phyloP scores from a whole-genome alignment of 352 stramenopile species.

The Detonula confervacea region DNA sequence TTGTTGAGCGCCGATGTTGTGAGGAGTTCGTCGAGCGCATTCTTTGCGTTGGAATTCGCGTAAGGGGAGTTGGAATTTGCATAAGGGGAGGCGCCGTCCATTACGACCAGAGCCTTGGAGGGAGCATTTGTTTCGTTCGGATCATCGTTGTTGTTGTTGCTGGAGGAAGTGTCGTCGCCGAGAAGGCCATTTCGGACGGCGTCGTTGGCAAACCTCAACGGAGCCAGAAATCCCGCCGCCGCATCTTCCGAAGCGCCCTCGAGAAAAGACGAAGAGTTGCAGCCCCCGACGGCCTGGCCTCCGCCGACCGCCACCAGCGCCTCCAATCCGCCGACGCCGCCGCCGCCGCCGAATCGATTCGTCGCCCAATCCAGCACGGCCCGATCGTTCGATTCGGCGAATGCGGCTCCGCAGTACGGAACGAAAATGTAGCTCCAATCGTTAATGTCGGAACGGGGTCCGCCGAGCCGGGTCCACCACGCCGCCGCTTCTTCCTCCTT shows the following conservation, averaged over 20 bases:
- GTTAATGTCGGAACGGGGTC: conserved; percentile 14
- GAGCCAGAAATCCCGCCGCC: not conserved
- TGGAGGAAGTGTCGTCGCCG: no score
- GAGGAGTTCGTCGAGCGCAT: no score
- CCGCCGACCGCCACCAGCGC: conserved; percentile 29
- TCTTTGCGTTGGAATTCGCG: no score
- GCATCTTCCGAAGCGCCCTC: no score
- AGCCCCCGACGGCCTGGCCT: conserved; percentile 31
- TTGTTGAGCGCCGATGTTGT: no score
- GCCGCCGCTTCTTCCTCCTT: not conserved
- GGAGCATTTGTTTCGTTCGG: no score
- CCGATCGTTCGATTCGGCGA: conserved; percentile 10
- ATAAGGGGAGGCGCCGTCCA: conserved; percentile 16
- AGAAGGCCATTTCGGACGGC: not conserved
- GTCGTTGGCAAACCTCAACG: conserved; percentile 15
- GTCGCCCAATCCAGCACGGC: conserved; percentile 37
- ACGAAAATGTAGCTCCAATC: conserved; percentile 48
- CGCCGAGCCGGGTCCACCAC: conserved; percentile 29
- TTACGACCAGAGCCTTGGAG: conserved; percentile 5
- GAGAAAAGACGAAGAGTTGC: no score
- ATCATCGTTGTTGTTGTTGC: no score
- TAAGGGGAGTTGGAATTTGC: no score
- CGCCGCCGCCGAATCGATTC: conserved; percentile 10
- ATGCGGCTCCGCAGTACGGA: conserved; percentile 11
- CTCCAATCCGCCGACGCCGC: conserved; percentile 27